These are phyloP conservation scores for Austroboletus niveus DNA, from an alignment of 1,284 basidiomycete genomes.

Conservation along the genomic window DNA sequence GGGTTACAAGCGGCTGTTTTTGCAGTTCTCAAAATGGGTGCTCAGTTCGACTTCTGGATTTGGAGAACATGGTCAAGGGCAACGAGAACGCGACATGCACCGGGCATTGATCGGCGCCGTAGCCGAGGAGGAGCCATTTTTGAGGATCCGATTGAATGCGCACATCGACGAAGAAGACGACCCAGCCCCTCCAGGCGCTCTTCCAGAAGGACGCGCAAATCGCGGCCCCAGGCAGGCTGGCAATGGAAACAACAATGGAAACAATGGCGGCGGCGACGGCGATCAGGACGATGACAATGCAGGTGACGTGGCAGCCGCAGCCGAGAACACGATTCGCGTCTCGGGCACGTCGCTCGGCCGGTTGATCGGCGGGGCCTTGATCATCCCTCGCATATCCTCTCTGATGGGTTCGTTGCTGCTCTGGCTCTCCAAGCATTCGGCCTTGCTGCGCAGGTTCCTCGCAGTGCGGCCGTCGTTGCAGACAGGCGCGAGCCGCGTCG, in stretches of 20 bases:
- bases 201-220: conserved; percentile 5
- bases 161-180: conserved; percentile 28
- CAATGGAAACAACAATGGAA: neutral
- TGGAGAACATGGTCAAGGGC: conserved; percentile 12
- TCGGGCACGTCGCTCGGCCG: conserved; percentile 60
- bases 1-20: conserved; percentile 46
- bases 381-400: conserved; percentile 62
- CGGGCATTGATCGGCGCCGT: conserved; percentile 32
- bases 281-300: conserved; percentile 11
- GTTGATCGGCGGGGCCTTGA: conserved; percentile 60
- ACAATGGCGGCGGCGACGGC: neutral
- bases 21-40: conserved; percentile 44
- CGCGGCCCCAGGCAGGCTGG: conserved; percentile 14
- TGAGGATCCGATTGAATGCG: conserved; percentile 47
- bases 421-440: conserved; percentile 48
- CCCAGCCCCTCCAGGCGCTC: conserved; percentile 11
- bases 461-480: conserved; percentile 44
- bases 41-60: conserved; percentile 38
- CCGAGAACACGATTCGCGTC: conserved; percentile 55
- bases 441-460: conserved; percentile 51
- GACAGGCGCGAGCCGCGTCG: conserved; percentile 4
- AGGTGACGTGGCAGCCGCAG: conserved; percentile 36
- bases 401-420: conserved; percentile 62
- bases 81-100: conserved; percentile 25
- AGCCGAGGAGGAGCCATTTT: conserved; percentile 46